Conservation (phyloP, 1,284 basidiomycete species). For the Peniophora sp. region DNA sequence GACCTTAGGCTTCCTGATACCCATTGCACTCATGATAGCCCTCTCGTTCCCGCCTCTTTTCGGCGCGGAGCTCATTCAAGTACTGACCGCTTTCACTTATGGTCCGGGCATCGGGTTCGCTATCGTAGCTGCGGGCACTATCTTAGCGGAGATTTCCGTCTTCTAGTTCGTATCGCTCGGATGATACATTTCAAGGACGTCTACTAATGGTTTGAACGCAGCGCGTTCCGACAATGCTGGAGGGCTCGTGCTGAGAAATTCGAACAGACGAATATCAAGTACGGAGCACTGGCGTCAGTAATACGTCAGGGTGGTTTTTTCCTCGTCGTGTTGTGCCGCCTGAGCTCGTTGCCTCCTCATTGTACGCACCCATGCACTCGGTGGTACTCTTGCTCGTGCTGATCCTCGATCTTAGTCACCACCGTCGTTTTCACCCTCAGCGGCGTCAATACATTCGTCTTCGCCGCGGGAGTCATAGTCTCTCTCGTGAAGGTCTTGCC, state of each 20-base stretch:
- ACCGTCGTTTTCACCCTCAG: constrained; percentile 78
- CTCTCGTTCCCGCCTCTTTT: constrained; percentile 67
- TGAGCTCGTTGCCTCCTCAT: constrained; percentile 78
- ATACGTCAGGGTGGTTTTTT: constrained; percentile 77
- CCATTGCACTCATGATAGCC: constrained; percentile 69
- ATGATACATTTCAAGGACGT: neutral
- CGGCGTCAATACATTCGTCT: constrained; percentile 68
- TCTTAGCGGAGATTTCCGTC: constrained; percentile 63
- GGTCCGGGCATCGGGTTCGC: constrained; percentile 60
- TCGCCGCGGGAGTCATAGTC: constrained; percentile 63
- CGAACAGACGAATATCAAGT: constrained; percentile 66
- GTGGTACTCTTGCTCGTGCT: neutral
- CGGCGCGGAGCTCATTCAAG: constrained; percentile 70
- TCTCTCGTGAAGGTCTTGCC: constrained; percentile 76
- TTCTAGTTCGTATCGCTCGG: constrained; percentile 50
- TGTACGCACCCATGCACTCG: constrained; percentile 30
- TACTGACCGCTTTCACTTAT: constrained; percentile 75
- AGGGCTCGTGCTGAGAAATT: constrained; percentile 56
- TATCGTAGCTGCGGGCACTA: constrained; percentile 60
- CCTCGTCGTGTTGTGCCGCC: constrained; percentile 61
- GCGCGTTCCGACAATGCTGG: neutral
- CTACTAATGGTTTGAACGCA: neutral
- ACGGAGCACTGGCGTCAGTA: constrained; percentile 68
- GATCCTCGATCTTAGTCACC: constrained; percentile 29
- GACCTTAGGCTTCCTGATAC: constrained; percentile 67